A percentile compares a stretch with the other conserved stretches of the same genome.
Evolutionary conservation across 768 basidiomycete genomes (phyloP).

Genomic region (Amanita phalloides): DNA sequence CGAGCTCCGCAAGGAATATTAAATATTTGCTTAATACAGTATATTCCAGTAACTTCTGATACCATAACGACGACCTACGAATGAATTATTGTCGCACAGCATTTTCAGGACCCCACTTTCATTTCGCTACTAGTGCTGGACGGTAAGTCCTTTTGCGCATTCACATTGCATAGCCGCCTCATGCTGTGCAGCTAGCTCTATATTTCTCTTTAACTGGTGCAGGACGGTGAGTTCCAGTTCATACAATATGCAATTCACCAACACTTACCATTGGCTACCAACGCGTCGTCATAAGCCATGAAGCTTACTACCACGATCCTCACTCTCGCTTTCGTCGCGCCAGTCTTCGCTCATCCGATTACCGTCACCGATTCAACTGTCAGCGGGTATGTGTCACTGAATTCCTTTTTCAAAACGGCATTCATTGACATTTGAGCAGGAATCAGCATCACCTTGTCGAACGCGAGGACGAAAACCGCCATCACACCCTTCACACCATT

Average conservation of each 20-base stretch:
- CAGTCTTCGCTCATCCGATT: background rate
- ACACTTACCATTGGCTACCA: background rate
- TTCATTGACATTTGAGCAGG: no score
- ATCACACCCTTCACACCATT: no score
- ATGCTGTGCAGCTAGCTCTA: background rate
- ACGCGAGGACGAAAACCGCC: no score
- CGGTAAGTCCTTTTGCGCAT: background rate
- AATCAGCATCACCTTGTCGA: no score
- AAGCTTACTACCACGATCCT: background rate
- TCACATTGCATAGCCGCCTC: background rate
- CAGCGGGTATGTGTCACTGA: background rate
- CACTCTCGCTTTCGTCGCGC: background rate
- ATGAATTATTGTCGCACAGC: no score
- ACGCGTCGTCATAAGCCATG: background rate
- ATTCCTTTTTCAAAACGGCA: no score
- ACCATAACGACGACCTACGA: no score
- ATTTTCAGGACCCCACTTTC: background rate
- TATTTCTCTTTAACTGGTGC: background rate
- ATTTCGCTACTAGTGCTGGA: background rate
- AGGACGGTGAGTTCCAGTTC: background rate
- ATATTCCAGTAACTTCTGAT: no score
- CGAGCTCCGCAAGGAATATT: no score
- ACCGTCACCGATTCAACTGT: background rate
- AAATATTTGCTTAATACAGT: no score
- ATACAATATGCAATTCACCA: background rate